Conservation (phyloP, 164 flowering plant genomes). For the Piper longum region DNA sequence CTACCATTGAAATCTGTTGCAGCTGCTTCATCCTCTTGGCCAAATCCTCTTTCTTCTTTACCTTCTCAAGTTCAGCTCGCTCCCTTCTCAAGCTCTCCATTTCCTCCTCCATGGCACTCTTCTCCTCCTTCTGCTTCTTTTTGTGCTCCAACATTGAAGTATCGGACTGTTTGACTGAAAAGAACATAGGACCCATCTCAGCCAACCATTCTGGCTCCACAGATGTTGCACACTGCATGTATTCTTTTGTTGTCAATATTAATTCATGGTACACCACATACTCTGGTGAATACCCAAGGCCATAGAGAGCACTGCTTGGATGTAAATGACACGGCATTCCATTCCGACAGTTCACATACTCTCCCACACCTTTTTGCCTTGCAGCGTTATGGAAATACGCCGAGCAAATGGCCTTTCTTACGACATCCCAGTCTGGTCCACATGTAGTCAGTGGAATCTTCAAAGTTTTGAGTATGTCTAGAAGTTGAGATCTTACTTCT, state of each 20-base stretch:
- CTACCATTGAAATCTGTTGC: constrained; percentile 61
- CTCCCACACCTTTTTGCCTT: constrained; percentile 67
- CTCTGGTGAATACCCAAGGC: constrained; percentile 71
- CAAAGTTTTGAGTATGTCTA: neutral
- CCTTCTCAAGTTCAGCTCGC: constrained; percentile 37
- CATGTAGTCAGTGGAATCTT: constrained; percentile 11
- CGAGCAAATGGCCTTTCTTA: constrained; percentile 87
- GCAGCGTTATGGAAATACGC: constrained; percentile 90
- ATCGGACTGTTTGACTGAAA: constrained; percentile 74
- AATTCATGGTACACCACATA: constrained; percentile 86
- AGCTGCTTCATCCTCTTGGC: constrained; percentile 41
- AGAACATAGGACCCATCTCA: constrained; percentile 86
- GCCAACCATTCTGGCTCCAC: constrained; percentile 96
- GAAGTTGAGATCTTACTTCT: neutral
- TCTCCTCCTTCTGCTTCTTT: constrained; percentile 68
- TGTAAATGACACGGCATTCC: constrained; percentile 87
- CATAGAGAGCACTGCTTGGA: constrained; percentile 75
- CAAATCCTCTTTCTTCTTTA: constrained; percentile 32
- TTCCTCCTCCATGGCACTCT: constrained; percentile 85
- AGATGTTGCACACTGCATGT: constrained; percentile 82
- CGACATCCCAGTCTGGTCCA: constrained; percentile 59
- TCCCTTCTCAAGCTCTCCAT: constrained; percentile 65
- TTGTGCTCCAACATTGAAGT: constrained; percentile 70
- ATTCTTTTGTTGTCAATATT: constrained; percentile 71
- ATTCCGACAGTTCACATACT: constrained; percentile 67